Base-by-base conservation (phyloP, 225 moss, liverwort and hornwort genomes). In the Rhytidiadelphus loreus region DNA sequence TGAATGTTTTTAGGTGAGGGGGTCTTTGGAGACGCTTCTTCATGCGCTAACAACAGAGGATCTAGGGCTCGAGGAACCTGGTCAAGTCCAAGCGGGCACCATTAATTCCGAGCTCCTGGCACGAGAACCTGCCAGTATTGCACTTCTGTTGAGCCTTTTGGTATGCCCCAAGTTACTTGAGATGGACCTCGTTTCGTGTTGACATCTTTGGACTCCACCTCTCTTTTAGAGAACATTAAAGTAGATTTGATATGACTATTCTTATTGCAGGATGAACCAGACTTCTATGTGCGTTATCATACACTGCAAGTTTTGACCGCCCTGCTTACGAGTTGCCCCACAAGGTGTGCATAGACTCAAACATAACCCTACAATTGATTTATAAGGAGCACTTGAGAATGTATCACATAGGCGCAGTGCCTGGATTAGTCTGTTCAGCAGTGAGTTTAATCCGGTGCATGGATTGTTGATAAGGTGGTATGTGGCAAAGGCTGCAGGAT, bases 241-340 rank as follows among this genome's bases (percentile, higher is more conserved):
- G 86, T 80, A 57, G 83, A 62, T 57, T 81, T 87, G 82, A 90
- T 87, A 79, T 86, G 85, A 87, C 62, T 72, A 63, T 85, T 90
- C 24, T 82, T 88, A 83, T 84, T 89, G 86, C 92, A 99, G 99
- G 99, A 97, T 89, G 99, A 99, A 84, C 94, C 91, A 20, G 99
- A 99, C 85, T 97, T 99, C 79, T 99, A 99, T 91, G 96, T 97
- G 87, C 97, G 99, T 21, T 99, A 97, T 91, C 97, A 97, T 76
- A 96, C 99, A 35, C 90, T 99, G 77, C 97, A 99, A 92, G 92
- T 96, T 90, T 91, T 99, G 90, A 97, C 99, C 61, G 96, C 97
- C 56, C 91, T 97, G 76, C 95, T 99, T 58, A 96, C 99, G 78
- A 96, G 96, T 92, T 99, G 96, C 87, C 96, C 96, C 87, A 93